Evolutionary conservation across 1,284 basidiomycete genomes (phyloP), one percentile per base, ranked within the genome.

Genomic region (Ganoderma lucidum): DNA sequence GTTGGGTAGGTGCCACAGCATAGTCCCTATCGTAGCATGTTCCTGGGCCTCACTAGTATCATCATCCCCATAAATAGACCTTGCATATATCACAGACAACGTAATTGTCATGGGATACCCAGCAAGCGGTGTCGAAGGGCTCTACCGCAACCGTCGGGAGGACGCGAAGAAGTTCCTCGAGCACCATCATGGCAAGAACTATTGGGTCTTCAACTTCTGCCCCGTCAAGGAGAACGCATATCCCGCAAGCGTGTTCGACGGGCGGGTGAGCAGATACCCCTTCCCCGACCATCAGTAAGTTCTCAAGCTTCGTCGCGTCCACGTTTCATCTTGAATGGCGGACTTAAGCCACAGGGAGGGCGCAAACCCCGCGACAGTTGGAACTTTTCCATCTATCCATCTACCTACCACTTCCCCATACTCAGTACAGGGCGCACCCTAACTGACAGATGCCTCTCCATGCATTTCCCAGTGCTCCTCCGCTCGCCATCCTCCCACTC

Each of bases 91-190:
- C n/a, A 94, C 92, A 0, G 89, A 92, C 75, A 83, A 88, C 44
- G 84, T 97, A 71, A 92, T 96, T 71, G 93, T 96, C 73, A 96
- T 93, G 92, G 92, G 95, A n/a, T 96, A 93, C 78, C 96, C 96
- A 0, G 94, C 96, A 0, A 83, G 85, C 0, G 96, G 95, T 2
- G 77, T 96, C 1, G 93, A 95, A 74, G 88, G 92, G 0, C 79
- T 94, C 48, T 97, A 97, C 76, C 87, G 96, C 62, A 97, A 97
- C 78, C 86, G 86, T 45, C 85, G 93, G 61, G 88, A 91, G 37
- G 93, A 96, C 75, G 93, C 93, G 0, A 89, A 91, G 73, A 86
- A 85, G 64, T 96, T 97, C 79, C 85, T 97, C 30, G 88, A 93
- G 58, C 83, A 89, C 63, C 85, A 90, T 56, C 93, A 96, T 73